Conservation (phyloP, 345 rosid species). For the Excoecaria cochinchinensis region DNA sequence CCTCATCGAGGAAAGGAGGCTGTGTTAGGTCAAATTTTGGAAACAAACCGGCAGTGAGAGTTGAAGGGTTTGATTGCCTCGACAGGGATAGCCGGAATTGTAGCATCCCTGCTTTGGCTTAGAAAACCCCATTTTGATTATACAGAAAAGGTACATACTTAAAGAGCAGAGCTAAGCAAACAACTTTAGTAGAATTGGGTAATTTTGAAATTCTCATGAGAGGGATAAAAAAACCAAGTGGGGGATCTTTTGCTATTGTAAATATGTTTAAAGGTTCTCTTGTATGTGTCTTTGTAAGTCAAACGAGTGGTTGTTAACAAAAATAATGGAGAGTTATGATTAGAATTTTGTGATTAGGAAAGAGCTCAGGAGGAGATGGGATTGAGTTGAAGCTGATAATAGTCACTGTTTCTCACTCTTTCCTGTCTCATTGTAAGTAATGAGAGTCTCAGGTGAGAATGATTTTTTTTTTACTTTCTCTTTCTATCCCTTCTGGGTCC, state of each 20-base stretch:
- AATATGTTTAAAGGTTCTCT: conserved; percentile 35
- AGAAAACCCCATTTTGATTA: conserved; percentile 21
- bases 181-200: conserved; percentile 21
- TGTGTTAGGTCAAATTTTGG: conserved; percentile 70
- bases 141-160: conserved; percentile 29
- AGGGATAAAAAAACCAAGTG: not conserved
- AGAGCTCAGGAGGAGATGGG: not conserved
- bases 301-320: conserved; percentile 18
- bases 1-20: conserved; percentile 65
- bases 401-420: not conserved
- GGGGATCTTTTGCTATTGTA: conserved; percentile 36
- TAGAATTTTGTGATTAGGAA: conserved; percentile 13
- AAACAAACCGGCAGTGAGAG: conserved; percentile 73
- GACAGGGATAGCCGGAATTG: conserved; percentile 76
- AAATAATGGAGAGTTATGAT: conserved; percentile 22
- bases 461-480: not conserved
- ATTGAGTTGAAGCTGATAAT: not conserved
- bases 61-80: conserved; percentile 93
- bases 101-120: conserved; percentile 81
- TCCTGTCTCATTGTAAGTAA: conserved; percentile 16
- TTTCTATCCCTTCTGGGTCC: conserved; percentile 8
- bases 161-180: conserved; percentile 6
- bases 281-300: conserved; percentile 23
- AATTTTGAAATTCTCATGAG: conserved; percentile 31
- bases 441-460: conserved; percentile 11